These are phyloP conservation scores for Mycoemilia scoparia DNA, from an alignment of 192 early-diverging fungal species.

Conservation along the genomic window DNA sequence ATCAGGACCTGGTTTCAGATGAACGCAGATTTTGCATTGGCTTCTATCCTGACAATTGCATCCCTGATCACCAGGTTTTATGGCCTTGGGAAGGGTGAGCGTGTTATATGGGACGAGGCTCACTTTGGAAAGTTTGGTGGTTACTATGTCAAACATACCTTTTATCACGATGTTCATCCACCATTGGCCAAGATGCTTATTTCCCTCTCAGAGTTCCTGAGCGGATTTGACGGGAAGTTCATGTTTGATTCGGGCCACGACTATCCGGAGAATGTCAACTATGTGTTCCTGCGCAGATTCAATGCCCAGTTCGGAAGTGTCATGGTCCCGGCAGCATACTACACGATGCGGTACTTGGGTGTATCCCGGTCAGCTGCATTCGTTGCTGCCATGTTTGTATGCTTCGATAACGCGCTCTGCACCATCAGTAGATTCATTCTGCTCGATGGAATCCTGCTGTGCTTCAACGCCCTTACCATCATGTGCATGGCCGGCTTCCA, in stretches of 20 bases:
- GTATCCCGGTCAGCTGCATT: slow-evolving; percentile 45
- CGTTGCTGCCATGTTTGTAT: slow-evolving; percentile 62
- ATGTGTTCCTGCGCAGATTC: slow-evolving; percentile 74
- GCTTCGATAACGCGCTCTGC: slow-evolving; percentile 43
- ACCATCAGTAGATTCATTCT: slow-evolving; percentile 83
- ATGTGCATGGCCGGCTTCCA: slow-evolving; percentile 56
- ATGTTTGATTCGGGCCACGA: slow-evolving; percentile 54
- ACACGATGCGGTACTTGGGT: slow-evolving; percentile 56
- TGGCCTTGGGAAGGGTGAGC: slow-evolving; percentile 7
- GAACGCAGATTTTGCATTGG: too few relatives aligned
- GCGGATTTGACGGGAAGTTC: slow-evolving; percentile 75
- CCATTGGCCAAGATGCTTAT: slow-evolving; percentile 94
- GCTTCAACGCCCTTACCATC: slow-evolving; percentile 60
- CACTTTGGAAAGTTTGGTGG: slow-evolving; percentile 67
- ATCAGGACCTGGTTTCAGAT: too few relatives aligned
- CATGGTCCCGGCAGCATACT: slow-evolving; percentile 79
- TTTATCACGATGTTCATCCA: slow-evolving; percentile 97
- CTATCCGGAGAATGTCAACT: slow-evolving; percentile 75
- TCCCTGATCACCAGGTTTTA: slow-evolving; percentile 16
- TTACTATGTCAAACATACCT: slow-evolving; percentile 78
- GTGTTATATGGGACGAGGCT: slow-evolving; percentile 63
- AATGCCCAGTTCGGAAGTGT: slow-evolving; percentile 74
- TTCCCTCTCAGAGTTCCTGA: slow-evolving; percentile 62
- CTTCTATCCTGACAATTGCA: slow-evolving; percentile 12
- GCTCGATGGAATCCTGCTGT: slow-evolving; percentile 87